phyloP scores from a whole-genome alignment of 2,329 filamentous ascomycete species.

The Herpotrichia juniperi region DNA sequence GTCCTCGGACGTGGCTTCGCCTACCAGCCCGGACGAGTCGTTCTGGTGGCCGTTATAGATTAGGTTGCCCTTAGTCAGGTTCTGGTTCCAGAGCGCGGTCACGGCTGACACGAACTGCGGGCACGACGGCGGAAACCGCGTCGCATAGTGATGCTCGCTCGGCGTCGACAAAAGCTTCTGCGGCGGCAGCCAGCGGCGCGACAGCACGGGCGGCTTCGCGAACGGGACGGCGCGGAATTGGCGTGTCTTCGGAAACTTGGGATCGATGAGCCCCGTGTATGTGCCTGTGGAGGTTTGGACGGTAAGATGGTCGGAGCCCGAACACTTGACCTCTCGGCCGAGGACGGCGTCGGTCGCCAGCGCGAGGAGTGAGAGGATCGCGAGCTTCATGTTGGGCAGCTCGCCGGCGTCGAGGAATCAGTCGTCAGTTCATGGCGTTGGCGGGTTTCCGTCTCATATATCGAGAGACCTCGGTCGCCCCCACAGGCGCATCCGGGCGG shows the following conservation, averaged over 20 bases:
- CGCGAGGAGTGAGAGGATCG: conserved; percentile 11
- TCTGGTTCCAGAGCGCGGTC: conserved; percentile 33
- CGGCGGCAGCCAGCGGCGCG: conserved; percentile 36
- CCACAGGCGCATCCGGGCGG: background rate
- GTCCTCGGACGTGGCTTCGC: conserved; percentile 42
- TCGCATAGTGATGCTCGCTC: conserved; percentile 11
- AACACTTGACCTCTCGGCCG: conserved; percentile 2
- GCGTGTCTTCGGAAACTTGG: conserved; percentile 30
- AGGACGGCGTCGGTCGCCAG: conserved; percentile 6
- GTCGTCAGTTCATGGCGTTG: background rate
- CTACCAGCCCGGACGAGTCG: conserved; percentile 20
- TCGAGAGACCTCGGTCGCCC: background rate
- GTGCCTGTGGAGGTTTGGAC: conserved; percentile 15
- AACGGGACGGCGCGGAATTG: conserved; percentile 7
- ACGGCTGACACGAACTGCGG: conserved; percentile 34
- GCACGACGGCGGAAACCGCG: conserved; percentile 24
- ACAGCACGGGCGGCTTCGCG: conserved; percentile 28
- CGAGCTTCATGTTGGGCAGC: conserved; percentile 10
- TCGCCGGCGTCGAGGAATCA: background rate
- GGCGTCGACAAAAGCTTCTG: conserved; percentile 14
- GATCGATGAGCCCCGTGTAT: conserved; percentile 27
- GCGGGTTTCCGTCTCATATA: background rate
- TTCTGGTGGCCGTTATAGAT: conserved; percentile 36
- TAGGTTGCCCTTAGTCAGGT: conserved; percentile 39
- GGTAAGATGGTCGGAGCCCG: conserved; percentile 5